These are phyloP conservation scores for Myxozyma nipponensis DNA, from an alignment of 805 yeast genomes.

Conservation along the genomic window DNA sequence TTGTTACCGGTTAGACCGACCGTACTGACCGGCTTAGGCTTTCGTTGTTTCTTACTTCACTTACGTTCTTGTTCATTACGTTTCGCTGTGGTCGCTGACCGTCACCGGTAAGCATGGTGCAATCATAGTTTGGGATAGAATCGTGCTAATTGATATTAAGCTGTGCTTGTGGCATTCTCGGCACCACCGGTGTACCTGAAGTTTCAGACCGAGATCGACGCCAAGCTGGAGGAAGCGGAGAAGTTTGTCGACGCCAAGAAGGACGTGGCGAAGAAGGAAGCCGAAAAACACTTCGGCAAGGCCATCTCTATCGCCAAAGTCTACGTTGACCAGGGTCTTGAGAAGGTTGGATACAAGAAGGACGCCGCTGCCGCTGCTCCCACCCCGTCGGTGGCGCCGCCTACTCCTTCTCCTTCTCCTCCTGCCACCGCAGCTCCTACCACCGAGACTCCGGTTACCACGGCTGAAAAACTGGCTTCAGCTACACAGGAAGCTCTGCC, in stretches of 20 bases:
- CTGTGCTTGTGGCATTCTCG: slow-evolving; percentile 63
- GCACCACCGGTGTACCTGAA: slow-evolving; percentile 69
- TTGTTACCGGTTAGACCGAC: not conserved
- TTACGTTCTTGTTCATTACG: slow-evolving; percentile 11
- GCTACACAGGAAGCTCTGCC: no score
- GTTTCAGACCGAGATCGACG: slow-evolving; percentile 75
- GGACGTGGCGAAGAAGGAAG: slow-evolving; percentile 16
- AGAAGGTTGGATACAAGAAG: slow-evolving; percentile 27
- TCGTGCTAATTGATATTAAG: no score
- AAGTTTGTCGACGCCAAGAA: slow-evolving; percentile 31
- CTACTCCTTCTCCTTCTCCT: no score
- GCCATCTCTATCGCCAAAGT: slow-evolving; percentile 2
- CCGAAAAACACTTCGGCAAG: slow-evolving; percentile 10
- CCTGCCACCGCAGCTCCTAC: no score
- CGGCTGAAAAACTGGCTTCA: no score
- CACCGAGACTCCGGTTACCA: no score
- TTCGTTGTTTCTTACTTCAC: slow-evolving; percentile 16
- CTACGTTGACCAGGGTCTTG: slow-evolving; percentile 15
- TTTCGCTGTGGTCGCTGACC: slow-evolving; percentile 19
- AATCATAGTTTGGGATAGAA: no score
- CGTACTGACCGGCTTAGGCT: slow-evolving; percentile 3
- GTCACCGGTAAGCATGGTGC: slow-evolving; percentile 10
- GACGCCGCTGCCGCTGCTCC: slow-evolving; percentile 22
- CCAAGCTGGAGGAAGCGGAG: slow-evolving; percentile 32
- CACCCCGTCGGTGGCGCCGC: slow-evolving; percentile 1